Conservation (phyloP, 2,329 filamentous ascomycete species). For the Fusarium drepaniforme region DNA sequence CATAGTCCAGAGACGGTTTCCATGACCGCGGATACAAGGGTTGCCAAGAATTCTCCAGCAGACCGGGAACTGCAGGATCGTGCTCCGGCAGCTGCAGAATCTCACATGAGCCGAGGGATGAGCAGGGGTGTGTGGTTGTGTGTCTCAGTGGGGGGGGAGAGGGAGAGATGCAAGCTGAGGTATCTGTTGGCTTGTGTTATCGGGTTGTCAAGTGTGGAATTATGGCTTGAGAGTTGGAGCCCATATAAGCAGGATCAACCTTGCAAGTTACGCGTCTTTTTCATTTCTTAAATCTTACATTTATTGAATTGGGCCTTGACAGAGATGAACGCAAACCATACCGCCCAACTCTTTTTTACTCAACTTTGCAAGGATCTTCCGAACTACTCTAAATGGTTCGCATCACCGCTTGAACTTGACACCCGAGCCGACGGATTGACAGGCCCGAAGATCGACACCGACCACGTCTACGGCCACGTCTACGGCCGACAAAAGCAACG, state of each 20-base stretch:
- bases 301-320: too few species aligned
- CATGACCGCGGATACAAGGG: conserved; percentile 32
- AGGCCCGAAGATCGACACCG: conserved; percentile 32
- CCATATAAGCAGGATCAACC: conserved; percentile 1
- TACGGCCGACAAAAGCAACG: neutral
- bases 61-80: conserved; percentile 36
- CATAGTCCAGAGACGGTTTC: conserved; percentile 17
- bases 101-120: conserved; percentile 24
- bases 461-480: neutral
- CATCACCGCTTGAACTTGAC: conserved; percentile 19
- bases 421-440: conserved; percentile 28
- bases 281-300: neutral
- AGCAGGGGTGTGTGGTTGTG: neutral
- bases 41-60: conserved; percentile 28
- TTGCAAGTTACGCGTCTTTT: neutral
- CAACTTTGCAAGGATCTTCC: neutral
- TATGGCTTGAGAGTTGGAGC: neutral
- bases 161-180: neutral
- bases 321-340: too few species aligned
- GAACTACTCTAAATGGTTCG: conserved; percentile 13
- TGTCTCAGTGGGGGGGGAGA: conserved; percentile 3
- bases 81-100: conserved; percentile 31
- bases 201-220: neutral
- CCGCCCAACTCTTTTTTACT: neutral
- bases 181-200: neutral